A percentile compares a stretch with the other conserved stretches of the same genome.
These are phyloP conservation scores for Hericium alpestre DNA, from an alignment of 768 basidiomycete genomes.

Conservation along the genomic window DNA sequence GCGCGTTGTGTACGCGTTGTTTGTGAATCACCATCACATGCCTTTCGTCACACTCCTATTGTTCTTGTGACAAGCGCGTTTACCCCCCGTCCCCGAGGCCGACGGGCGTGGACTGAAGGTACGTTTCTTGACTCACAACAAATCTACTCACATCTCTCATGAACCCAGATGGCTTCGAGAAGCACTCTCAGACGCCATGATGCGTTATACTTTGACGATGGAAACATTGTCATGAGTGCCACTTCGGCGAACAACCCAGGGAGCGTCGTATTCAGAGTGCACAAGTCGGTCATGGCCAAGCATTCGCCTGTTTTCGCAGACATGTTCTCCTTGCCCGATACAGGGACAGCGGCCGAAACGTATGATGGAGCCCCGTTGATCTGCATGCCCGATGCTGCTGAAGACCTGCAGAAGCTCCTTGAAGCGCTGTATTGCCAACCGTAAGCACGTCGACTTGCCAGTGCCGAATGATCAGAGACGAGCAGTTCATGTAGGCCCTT, in stretches of 20 bases:
- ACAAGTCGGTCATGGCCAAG: not conserved
- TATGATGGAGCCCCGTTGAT: not conserved
- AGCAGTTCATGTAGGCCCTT: not conserved
- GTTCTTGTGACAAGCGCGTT: too few relatives aligned
- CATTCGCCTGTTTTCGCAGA: not conserved
- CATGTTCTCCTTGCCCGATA: not conserved
- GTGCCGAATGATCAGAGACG: not conserved
- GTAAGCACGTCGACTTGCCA: not conserved
- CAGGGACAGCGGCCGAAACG: not conserved
- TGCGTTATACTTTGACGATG: not conserved
- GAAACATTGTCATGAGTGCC: not conserved
- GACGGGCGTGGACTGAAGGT: too few relatives aligned
- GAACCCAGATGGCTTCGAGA: too few relatives aligned
- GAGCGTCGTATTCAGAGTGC: not conserved
- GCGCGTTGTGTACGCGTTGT: conserved; percentile 12
- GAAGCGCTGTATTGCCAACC: not conserved
- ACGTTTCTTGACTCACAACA: too few relatives aligned
- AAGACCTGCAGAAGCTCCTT: not conserved
- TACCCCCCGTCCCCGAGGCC: too few relatives aligned
- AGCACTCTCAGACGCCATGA: not conserved
- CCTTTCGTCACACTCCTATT: not conserved
- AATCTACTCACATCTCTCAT: too few relatives aligned
- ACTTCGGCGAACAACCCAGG: not conserved
- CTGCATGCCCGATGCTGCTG: not conserved
- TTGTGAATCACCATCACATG: not conserved